Evolutionary conservation across 441 rosid genomes (phyloP).

Genomic region (Oxalis stricta): DNA sequence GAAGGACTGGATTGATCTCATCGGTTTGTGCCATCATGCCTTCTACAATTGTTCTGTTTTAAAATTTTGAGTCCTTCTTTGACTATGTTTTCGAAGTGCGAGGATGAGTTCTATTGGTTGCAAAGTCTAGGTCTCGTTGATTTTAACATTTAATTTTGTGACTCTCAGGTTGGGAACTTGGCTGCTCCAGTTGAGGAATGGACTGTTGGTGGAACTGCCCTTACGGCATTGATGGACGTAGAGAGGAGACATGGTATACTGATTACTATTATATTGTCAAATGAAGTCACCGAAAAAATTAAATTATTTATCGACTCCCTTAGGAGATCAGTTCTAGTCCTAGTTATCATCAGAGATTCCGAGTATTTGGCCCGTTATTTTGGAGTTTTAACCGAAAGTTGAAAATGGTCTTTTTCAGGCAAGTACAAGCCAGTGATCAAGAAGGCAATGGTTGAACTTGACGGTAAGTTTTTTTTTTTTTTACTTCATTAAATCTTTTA

Average conservation of each 20-base stretch:
- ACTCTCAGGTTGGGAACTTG: conserved; percentile 74
- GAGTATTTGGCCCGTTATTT: background rate
- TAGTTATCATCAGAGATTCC: background rate
- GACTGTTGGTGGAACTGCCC: conserved; percentile 86
- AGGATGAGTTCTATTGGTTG: too few species aligned
- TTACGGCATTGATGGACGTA: conserved; percentile 88
- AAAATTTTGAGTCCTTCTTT: too few species aligned
- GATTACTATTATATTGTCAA: background rate
- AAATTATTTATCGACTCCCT: background rate
- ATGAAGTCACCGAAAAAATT: background rate
- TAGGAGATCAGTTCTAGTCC: background rate
- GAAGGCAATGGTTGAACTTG: conserved; percentile 99
- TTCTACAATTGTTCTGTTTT: too few species aligned
- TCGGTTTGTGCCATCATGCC: conserved; percentile 39
- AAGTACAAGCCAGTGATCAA: conserved; percentile 94
- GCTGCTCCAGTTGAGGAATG: conserved; percentile 70
- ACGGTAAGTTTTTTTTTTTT: conserved; percentile 40
- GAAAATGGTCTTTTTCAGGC: conserved; percentile 29
- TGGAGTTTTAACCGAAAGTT: background rate
- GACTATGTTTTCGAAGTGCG: too few species aligned
- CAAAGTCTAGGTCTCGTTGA: too few species aligned
- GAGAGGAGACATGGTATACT: conserved; percentile 96
- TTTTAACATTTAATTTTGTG: background rate
- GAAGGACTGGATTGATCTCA: conserved; percentile 80
- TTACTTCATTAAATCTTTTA: too few species aligned